Evolutionary conservation across 2,329 filamentous ascomycete species (phyloP), one percentile per base, ranked within the genome.

Genomic region (Colletotrichum euphorbiae): DNA sequence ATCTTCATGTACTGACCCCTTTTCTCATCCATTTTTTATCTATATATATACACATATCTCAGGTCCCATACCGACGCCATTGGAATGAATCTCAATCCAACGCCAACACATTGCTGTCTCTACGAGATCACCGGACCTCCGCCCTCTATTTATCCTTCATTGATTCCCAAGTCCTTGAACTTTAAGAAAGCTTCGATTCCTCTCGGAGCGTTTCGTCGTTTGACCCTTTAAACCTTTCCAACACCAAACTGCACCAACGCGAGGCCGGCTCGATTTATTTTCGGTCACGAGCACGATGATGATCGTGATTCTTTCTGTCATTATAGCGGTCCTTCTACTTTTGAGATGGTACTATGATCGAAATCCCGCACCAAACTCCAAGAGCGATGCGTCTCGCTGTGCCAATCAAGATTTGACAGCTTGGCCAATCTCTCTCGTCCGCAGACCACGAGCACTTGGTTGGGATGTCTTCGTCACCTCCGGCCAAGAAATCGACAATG

Each of bases 341-440:
- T 42, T 52, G 31, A 59, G 31, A 36, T 66, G 54, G 48, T 55
- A 38, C 21, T 50, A n/a, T 17, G 51, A 36, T 6, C 31, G 43
- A 38, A 15, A 36, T 7, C 19, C 13, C 73, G 70, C 71, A 2
- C 69, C 71, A 33, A 24, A 40, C 13, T 72, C 68, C 54, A 52
- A 24, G 63, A 70, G 11, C 28, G 28, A 28, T 28, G 28, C 28
- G 28, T 28, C 28, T 28, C 28, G 28, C 28, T 28, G 4, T 8
- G 28, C 28, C 28, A 28, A 28, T 28, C 28, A 28, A 28, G 28
- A 7, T 28, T 28, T 28, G 28, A 28, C 28, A 28, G 28, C 28
- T 28, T 28, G 28, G 28, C 28, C 28, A 28, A 28, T 62, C 17
- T 62, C 48, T 8, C 42, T 70, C 52, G 58, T 71, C 36, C 45